Evolutionary conservation across 2,329 filamentous ascomycete genomes (phyloP), one percentile per base, ranked within the genome.

Genomic region (Pseudogymnoascus sp.): DNA sequence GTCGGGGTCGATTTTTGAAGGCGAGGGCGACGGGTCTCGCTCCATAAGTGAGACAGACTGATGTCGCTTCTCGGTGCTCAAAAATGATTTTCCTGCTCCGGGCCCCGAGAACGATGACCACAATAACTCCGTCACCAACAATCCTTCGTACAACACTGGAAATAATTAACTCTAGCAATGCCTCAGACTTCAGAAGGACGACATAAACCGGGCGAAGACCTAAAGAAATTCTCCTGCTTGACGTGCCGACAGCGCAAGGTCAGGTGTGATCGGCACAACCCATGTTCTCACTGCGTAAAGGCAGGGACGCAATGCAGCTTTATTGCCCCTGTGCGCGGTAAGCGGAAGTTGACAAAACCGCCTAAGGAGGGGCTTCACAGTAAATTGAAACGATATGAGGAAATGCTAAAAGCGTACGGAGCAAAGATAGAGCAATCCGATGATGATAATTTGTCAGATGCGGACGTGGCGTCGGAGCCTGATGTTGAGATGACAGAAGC

Each of bases 261-360:
- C 62, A 78, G 74, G 61, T 81, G 78, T 65, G 74, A 80, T 65
- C 73, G 74, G 46, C 65, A 65, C 12, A 68, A 70, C 1, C 77
- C 77, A 0, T 81, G 79, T 62, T 75, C 75, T 6, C 80, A 80
- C 65, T 81, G 79, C 62, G 63, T 69, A 40, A 80, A 77, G 64
- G 70, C 77, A 1, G 65, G 68, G 16, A 69, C 68, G 16, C 69
- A 75, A 65, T 78, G 77, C 65, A 69, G 72, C 23, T 78, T 70
- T 53, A 62, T 61, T 18, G 31, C 62, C 23, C 72, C 72, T 8
- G 67, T 70, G 37, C 70, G 71, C 25, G 71, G 71, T 4, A 73
- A 70, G 65, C 69, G 71, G 40, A 71, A 67, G 63, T 66, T 64
- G 31, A 70, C 64, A 34, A 61, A 46, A 5, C 21, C 61, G 21